A percentile compares a stretch with the other conserved stretches of the same genome.
phyloP scores from a whole-genome alignment of 345 rosid species.

The Hibiscus syriacus region DNA sequence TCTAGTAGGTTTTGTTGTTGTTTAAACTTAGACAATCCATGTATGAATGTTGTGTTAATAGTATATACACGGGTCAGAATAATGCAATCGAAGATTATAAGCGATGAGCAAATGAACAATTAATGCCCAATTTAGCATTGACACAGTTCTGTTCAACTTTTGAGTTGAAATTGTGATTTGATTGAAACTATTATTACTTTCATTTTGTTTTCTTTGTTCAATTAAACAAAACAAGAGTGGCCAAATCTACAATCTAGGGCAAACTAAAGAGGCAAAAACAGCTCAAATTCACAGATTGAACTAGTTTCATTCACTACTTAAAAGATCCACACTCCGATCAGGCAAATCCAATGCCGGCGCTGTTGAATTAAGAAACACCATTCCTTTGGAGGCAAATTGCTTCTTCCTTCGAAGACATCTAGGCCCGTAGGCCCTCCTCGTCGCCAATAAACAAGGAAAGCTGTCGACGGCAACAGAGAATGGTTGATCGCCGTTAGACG shows the following conservation, averaged over 20 bases:
- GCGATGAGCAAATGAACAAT: too few relatives aligned
- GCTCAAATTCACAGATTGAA: constrained; percentile 7
- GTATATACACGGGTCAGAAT: too few relatives aligned
- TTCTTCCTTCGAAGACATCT: constrained; percentile 48
- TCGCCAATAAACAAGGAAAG: constrained; percentile 23
- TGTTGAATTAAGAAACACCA: constrained; percentile 16
- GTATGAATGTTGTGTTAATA: not conserved
- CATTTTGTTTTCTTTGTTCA: too few relatives aligned
- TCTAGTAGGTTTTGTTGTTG: not conserved
- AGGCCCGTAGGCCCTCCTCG: constrained; percentile 23
- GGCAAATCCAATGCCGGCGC: constrained; percentile 19
- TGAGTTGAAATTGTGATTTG: constrained; percentile 1
- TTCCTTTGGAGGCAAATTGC: constrained; percentile 29
- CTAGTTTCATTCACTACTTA: constrained; percentile 14
- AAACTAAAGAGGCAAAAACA: not conserved
- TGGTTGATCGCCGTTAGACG: not conserved
- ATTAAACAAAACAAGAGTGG: not conserved
- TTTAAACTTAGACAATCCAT: not conserved
- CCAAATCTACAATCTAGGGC: constrained; percentile 10
- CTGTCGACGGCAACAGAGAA: constrained; percentile 1
- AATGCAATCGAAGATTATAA: too few relatives aligned
- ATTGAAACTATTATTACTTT: not conserved
- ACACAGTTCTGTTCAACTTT: too few relatives aligned
- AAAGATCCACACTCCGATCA: constrained; percentile 20
- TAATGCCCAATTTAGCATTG: too few relatives aligned